Evolutionary conservation across 352 stramenopile species (phyloP), one percentile per base, ranked within the genome.

Genomic region (Pythium periplocum): DNA sequence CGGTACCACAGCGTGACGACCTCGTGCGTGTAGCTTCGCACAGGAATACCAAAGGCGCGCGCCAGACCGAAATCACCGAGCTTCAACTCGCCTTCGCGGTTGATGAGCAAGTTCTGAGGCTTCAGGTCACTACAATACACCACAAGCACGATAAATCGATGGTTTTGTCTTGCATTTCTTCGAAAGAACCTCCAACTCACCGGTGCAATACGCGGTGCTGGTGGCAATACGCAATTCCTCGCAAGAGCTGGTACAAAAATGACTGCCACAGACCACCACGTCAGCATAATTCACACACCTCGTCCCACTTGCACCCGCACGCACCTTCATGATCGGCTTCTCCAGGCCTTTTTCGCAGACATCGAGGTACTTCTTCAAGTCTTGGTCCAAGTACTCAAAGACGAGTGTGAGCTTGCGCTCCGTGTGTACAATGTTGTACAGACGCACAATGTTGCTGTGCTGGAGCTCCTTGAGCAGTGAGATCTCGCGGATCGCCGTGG

Each of bases 51-150:
- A 83, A 99, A 99, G 11, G 97, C 97, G 46, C 98, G 76, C 31
- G 98, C 98, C n/a, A 99, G 78, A 17, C 98, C 98, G 87, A 99
- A 99, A 68, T 99, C 98, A 11, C 95, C 97, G n/a, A 99, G 83
- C 71, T 99, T 99, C 12, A 99, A 82, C 50, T 98, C 91, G 39
- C 96, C 95, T 60, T 98, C 92, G 7, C 91, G 86, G 71, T 99
- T 99, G 72, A 99, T 98, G 17, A 99, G 79, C 59, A 99, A 64
- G 61, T 99, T 99, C 60, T 99, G 96, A 35, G 96, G 96, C 71
- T 99, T 99, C 35, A 99, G 78, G 71, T 99, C 97, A 17, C 97
- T 99, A 85, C 46, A 26, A 26, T 26, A 26, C 17, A 26, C 17
- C 17, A 26, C 17, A 26, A 26, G 17, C 17, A 26, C 17, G 17